These are phyloP conservation scores for Colletotrichum sp. DNA, from an alignment of 2,329 filamentous ascomycete genomes.

Conservation along the genomic window DNA sequence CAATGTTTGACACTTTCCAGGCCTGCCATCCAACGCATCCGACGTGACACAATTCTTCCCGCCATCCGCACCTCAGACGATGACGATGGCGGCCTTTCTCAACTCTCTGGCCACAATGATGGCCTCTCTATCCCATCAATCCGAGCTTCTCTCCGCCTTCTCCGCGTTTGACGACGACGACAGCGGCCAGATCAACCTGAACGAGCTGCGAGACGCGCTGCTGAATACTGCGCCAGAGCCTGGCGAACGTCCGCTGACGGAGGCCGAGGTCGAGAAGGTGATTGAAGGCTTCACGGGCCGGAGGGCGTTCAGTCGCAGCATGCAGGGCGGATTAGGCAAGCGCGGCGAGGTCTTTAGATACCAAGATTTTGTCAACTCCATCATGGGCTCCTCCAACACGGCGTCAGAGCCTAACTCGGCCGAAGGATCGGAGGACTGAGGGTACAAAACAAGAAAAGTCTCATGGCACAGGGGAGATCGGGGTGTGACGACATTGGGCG, in stretches of 20 bases:
- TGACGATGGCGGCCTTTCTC: slow-evolving; percentile 86
- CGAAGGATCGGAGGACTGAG: slow-evolving; percentile 28
- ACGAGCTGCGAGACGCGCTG: slow-evolving; percentile 81
- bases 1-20: slow-evolving; percentile 41
- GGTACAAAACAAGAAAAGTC: not conserved
- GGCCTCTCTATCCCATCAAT: slow-evolving; percentile 74
- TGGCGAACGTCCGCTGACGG: slow-evolving; percentile 68
- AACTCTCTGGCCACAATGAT: slow-evolving; percentile 80
- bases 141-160: slow-evolving; percentile 87
- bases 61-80: slow-evolving; percentile 70
- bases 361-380: slow-evolving; percentile 83
- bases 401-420: slow-evolving; percentile 34
- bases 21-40: slow-evolving; percentile 73
- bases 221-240: slow-evolving; percentile 81
- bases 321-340: slow-evolving; percentile 59
- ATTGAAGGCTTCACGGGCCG: slow-evolving; percentile 85
- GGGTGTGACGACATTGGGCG: slow-evolving; percentile 6
- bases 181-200: slow-evolving; percentile 87
- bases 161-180: slow-evolving; percentile 96
- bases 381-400: slow-evolving; percentile 59
- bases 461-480: not conserved
- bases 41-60: slow-evolving; percentile 86
- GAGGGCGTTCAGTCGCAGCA: slow-evolving; percentile 77
- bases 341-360: slow-evolving; percentile 92
- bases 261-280: slow-evolving; percentile 84